A percentile compares a stretch with the other conserved stretches of the same genome.
phyloP scores from a whole-genome alignment of 345 rosid genomes.

The Physaria fendleri region DNA sequence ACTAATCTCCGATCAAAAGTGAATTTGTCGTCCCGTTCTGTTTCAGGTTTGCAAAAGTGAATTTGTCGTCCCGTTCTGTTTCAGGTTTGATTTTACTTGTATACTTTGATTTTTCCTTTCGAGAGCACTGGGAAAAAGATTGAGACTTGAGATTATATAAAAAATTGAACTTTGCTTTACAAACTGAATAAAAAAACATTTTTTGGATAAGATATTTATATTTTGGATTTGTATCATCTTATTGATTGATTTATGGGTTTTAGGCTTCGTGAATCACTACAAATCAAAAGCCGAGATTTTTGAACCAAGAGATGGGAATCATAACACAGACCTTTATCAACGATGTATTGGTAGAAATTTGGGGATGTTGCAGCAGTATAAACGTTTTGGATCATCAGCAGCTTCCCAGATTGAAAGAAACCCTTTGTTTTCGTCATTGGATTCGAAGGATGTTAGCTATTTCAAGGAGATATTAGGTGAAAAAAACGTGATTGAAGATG shows the following conservation, averaged over 20 bases:
- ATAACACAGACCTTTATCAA: slow-evolving; percentile 7
- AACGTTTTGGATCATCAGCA: slow-evolving; percentile 42
- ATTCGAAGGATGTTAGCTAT: slow-evolving; percentile 54
- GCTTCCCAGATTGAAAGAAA: slow-evolving; percentile 45
- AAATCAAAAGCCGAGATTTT: slow-evolving; percentile 15
- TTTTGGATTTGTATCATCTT: not conserved
- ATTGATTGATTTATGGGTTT: slow-evolving; percentile 14
- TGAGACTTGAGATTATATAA: not conserved
- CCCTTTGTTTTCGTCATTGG: slow-evolving; percentile 56
- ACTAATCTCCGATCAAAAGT: slow-evolving; percentile 21
- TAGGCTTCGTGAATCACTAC: slow-evolving; percentile 18
- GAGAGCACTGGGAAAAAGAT: no score
- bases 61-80: no score
- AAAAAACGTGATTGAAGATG: slow-evolving; percentile 66
- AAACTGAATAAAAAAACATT: not conserved
- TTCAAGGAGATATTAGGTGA: slow-evolving; percentile 67
- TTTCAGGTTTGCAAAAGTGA: slow-evolving; percentile 34
- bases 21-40: slow-evolving; percentile 9
- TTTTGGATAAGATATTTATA: not conserved
- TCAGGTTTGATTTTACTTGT: no score
- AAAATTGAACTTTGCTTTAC: not conserved
- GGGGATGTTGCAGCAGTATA: slow-evolving; percentile 29
- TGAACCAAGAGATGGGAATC: not conserved
- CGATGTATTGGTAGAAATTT: slow-evolving; percentile 6
- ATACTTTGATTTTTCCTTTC: no score